Evolutionary conservation across 345 rosid genomes (phyloP).

Genomic region (Isatis tinctoria): DNA sequence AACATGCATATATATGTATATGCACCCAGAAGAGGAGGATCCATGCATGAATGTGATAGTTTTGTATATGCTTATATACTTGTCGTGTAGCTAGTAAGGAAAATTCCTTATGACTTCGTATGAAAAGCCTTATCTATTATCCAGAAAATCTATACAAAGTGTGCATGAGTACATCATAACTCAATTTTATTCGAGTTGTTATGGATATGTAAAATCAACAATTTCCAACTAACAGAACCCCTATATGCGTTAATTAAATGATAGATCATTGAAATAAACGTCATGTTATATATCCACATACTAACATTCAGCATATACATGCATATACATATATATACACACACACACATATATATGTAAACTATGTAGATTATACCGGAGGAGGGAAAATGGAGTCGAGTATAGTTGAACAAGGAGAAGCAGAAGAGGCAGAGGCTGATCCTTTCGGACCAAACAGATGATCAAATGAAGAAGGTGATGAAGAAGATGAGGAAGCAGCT

Average conservation of each 20-base stretch:
- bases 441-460: constrained; percentile 31
- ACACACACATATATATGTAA: not conserved
- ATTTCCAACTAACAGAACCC: not conserved
- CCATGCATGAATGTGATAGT: constrained; percentile 22
- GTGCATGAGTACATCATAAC: not conserved
- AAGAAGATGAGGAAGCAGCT: constrained; percentile 5
- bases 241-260: not conserved
- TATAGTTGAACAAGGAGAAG: constrained; percentile 32
- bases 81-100: constrained; percentile 25
- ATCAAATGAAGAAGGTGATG: constrained; percentile 25
- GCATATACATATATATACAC: not conserved
- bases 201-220: not conserved
- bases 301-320: not conserved
- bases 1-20: not conserved
- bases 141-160: not conserved
- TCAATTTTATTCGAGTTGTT: not conserved
- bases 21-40: not conserved
- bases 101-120: constrained; percentile 9
- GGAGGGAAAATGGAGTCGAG: constrained; percentile 38
- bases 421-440: constrained; percentile 23
- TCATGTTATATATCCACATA: not conserved
- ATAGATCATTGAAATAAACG: not conserved
- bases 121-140: constrained; percentile 20
- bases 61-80: constrained; percentile 7
- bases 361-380: constrained; percentile 15